A percentile compares a stretch with the other conserved stretches of the same genome.
Conservation (phyloP, 2,329 filamentous ascomycete species). For the Thermothelomyces thermophilus region DNA sequence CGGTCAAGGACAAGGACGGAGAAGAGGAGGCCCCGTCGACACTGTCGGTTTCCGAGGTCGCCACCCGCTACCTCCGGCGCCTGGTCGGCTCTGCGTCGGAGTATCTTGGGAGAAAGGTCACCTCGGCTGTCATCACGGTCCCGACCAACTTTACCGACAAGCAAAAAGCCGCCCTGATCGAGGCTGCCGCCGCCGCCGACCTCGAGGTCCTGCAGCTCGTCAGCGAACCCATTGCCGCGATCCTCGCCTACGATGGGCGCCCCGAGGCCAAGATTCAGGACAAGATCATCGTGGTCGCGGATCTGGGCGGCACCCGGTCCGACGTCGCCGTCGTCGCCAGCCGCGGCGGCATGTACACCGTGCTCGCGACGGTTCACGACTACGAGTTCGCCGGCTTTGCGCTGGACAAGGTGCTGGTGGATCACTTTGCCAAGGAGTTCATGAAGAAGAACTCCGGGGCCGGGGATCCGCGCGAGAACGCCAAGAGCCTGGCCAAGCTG, state of each 20-base stretch:
- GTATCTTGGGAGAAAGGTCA: slow-evolving; percentile 88
- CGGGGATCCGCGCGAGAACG: slow-evolving; percentile 75
- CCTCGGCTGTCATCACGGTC: slow-evolving; percentile 87
- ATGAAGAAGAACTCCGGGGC: slow-evolving; percentile 79
- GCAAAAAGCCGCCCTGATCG: slow-evolving; percentile 73
- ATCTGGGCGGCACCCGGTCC: slow-evolving; percentile 86
- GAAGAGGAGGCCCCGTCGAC: slow-evolving; percentile 56
- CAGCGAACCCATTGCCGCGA: slow-evolving; percentile 79
- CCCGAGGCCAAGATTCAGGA: slow-evolving; percentile 68
- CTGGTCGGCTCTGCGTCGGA: slow-evolving; percentile 79
- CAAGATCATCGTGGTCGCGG: slow-evolving; percentile 86
- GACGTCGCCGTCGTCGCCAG: slow-evolving; percentile 88
- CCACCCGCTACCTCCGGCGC: slow-evolving; percentile 77
- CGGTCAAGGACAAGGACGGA: slow-evolving; percentile 66
- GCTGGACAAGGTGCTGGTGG: slow-evolving; percentile 84
- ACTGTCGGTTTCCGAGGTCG: slow-evolving; percentile 71
- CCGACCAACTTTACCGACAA: slow-evolving; percentile 88
- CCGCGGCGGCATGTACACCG: slow-evolving; percentile 91
- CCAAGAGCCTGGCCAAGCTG: slow-evolving; percentile 80
- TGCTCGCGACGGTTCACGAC: slow-evolving; percentile 89
- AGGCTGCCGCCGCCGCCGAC: slow-evolving; percentile 71
- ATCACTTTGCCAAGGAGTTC: slow-evolving; percentile 98
- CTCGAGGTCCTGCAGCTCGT: slow-evolving; percentile 91
- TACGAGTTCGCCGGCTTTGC: slow-evolving; percentile 85
- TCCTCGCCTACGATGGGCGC: slow-evolving; percentile 86